Conservation (phyloP, 202 grass and related monocot species). For the Digitaria exilis region DNA sequence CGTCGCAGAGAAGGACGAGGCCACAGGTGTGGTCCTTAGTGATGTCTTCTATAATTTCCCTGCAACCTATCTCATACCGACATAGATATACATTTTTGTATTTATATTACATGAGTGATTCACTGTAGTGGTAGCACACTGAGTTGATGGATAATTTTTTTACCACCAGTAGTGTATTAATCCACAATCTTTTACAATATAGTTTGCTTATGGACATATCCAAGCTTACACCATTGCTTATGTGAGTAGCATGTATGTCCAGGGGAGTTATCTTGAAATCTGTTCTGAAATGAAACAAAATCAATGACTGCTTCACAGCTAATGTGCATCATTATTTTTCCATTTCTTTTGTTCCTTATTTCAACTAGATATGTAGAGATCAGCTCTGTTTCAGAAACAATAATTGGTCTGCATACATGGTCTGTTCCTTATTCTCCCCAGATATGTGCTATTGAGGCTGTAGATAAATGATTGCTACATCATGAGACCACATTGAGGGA, state of each 20-base stretch:
- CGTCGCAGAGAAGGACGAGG: conserved; percentile 43
- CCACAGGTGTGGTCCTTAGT: conserved; percentile 38
- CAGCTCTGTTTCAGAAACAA: neutral
- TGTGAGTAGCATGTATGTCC: neutral
- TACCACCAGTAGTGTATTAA: conserved; percentile 5
- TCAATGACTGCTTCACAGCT: neutral
- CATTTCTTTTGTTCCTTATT: neutral
- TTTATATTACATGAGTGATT: neutral
- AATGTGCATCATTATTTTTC: neutral
- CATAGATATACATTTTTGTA: neutral
- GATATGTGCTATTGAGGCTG: too few species aligned
- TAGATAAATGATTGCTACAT: conserved; percentile 14
- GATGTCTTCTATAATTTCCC: neutral
- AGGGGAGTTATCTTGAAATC: neutral
- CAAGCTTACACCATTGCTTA: neutral
- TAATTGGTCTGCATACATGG: neutral
- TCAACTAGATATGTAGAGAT: neutral
- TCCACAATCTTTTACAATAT: conserved; percentile 11
- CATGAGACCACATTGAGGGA: neutral
- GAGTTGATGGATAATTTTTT: neutral
- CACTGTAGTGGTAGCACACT: neutral
- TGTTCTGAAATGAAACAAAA: neutral
- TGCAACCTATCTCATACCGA: neutral
- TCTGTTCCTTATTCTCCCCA: neutral
- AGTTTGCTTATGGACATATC: neutral